Evolutionary conservation across 2,329 filamentous ascomycete species (phyloP).

Genomic region (Verticillium tricorpus): DNA sequence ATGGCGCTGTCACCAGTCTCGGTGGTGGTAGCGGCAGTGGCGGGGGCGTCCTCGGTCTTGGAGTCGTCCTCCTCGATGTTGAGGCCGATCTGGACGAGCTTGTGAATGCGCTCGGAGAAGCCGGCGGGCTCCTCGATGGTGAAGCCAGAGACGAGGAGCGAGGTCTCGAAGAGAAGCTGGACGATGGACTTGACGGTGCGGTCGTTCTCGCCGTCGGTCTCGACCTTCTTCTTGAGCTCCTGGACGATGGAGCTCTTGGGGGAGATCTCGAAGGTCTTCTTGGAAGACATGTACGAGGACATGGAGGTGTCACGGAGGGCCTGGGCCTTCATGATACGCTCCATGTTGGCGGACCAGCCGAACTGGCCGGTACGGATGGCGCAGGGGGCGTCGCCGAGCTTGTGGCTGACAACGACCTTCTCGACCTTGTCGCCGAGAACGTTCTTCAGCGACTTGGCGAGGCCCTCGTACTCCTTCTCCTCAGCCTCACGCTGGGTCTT

Average conservation of each 20-base stretch:
- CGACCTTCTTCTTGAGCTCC: conserved; percentile 99
- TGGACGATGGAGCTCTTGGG: conserved; percentile 96
- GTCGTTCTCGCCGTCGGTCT: conserved; percentile 95
- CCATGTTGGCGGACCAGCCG: conserved; percentile 99
- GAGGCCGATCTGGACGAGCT: conserved; percentile 94
- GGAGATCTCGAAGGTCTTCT: conserved; percentile 99
- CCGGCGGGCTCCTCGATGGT: conserved; percentile 98
- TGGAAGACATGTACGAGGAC: conserved; percentile 99
- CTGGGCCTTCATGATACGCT: conserved; percentile 99
- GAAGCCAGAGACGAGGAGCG: conserved; percentile 96
- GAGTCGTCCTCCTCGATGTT: conserved; percentile 96
- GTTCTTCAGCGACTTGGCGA: conserved; percentile 98
- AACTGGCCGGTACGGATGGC: conserved; percentile 99
- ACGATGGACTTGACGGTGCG: conserved; percentile 99
- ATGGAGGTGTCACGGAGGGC: conserved; percentile 99
- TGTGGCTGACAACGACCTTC: conserved; percentile 99
- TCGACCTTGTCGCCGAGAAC: conserved; percentile 98
- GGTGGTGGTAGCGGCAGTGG: conserved; percentile 53
- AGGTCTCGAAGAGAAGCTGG: conserved; percentile 98
- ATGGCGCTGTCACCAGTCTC: conserved; percentile 87
- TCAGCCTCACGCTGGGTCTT: conserved; percentile 92
- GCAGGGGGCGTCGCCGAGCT: conserved; percentile 89
- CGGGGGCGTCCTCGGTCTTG: conserved; percentile 53
- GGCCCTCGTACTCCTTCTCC: conserved; percentile 96
- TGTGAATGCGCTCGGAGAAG: conserved; percentile 99